Evolutionary conservation across 306 rosid species (phyloP), one percentile per base, ranked within the genome.

Genomic region (Heteromeles arbutifolia): DNA sequence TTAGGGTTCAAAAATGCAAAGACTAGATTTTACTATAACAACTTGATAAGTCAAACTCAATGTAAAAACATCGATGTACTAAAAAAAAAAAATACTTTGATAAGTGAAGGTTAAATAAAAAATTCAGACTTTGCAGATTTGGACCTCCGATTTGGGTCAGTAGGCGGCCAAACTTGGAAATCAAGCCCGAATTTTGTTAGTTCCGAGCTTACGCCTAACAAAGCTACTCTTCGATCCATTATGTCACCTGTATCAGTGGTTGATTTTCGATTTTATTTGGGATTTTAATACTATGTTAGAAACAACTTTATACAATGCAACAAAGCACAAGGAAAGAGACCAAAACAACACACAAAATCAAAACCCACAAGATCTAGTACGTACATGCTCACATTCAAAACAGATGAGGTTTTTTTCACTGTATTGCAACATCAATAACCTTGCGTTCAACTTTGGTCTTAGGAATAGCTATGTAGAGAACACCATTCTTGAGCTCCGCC

Each of bases 401-500:
- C 64, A 2, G 14, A n/a, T 11, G 14, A 67, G 39, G 31, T 21
- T 61, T 56, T 8, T 56, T 1, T 81, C 90, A 91, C 88, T 91
- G 82, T 32, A 93, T 74, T 26, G 87, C 70, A 14, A 93, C 96
- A 69, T 88, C 96, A 29, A 86, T 1, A 70, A 89, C 93, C 81
- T 89, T 93, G 82, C 88, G 96, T 76, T 85, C 93, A 62, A 85
- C 87, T 78, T 87, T 84, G 63, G 84, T 78, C 86, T 89, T 93
- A 2, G 93, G 97, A 69, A 91, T 74, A 25, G 79, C 67, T 3
- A 93, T 82, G 82, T 85, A 88, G 63, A 93, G 93, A 83, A 93
- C 98, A n/a, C 97, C 97, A 82, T 93, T 83, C 70, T 90, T 88
- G 71, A 93, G 81, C 87, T 91, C 92, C 11, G 91, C 98, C 72